A percentile compares a stretch with the other conserved stretches of the same genome.
Conservation (phyloP, 2,329 filamentous ascomycete species). For the Neonectria faginata region DNA sequence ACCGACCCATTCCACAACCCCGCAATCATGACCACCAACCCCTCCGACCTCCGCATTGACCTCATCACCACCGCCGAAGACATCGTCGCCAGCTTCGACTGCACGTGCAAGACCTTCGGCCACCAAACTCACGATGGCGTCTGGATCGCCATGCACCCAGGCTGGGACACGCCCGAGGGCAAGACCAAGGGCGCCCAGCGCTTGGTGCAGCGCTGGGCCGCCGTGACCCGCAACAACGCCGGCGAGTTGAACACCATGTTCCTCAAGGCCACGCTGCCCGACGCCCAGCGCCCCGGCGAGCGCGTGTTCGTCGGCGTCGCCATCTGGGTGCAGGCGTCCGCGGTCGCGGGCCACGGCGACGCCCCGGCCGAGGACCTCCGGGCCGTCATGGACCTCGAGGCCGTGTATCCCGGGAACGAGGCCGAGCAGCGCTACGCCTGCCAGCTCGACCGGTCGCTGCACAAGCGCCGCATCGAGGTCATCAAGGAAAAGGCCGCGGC, state of each 20-base stretch:
- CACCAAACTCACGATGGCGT: conserved; percentile 62
- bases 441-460: conserved; percentile 59
- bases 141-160: conserved; percentile 64
- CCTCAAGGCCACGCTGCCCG: conserved; percentile 63
- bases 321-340: conserved; percentile 66
- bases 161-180: conserved; percentile 65
- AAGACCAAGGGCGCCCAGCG: conserved; percentile 50
- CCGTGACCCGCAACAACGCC: conserved; percentile 53
- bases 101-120: conserved; percentile 57
- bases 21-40: conserved; percentile 20
- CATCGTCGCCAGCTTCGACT: conserved; percentile 43
- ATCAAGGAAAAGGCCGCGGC: conserved; percentile 54
- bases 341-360: conserved; percentile 61
- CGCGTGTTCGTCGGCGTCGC: conserved; percentile 62
- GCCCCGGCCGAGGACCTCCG: conserved; percentile 50
- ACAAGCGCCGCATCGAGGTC: conserved; percentile 56
- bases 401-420: conserved; percentile 57
- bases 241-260: conserved; percentile 64
- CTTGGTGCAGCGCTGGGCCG: conserved; percentile 56
- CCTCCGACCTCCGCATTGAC: conserved; percentile 40
- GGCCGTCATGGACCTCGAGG: conserved; percentile 47
- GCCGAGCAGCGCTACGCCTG: conserved; percentile 58
- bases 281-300: conserved; percentile 40
- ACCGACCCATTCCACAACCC: neutral
- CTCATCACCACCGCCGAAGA: conserved; percentile 46